Conservation (phyloP, 1,139 yeast genomes). For the Geotrichum fermentans region DNA sequence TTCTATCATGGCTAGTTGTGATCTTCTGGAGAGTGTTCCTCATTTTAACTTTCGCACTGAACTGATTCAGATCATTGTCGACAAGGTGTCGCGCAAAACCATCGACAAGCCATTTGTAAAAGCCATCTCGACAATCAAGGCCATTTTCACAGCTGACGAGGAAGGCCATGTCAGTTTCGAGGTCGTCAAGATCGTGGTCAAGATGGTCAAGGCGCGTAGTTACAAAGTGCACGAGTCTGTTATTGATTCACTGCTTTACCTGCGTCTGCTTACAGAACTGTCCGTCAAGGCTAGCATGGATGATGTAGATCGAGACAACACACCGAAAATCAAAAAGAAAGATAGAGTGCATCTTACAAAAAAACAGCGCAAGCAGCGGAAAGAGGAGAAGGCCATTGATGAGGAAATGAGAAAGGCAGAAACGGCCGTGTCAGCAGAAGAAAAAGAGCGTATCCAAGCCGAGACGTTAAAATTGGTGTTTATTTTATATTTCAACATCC, state of each 20-base stretch:
- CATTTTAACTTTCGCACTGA: conserved; percentile 79
- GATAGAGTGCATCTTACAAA: conserved; percentile 86
- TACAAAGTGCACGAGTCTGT: conserved; percentile 83
- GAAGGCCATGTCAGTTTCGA: conserved; percentile 82
- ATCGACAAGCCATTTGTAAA: conserved; percentile 47
- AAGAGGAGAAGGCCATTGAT: conserved; percentile 81
- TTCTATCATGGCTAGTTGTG: conserved; percentile 75
- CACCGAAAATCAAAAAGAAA: conserved; percentile 63
- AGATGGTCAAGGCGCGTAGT: conserved; percentile 67
- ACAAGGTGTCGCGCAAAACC: conserved; percentile 35
- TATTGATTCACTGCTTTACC: conserved; percentile 63
- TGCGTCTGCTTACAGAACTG: conserved; percentile 73
- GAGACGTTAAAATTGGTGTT: conserved; percentile 72
- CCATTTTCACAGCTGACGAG: conserved; percentile 58
- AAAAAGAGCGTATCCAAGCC: conserved; percentile 79
- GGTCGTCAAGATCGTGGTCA: conserved; percentile 58
- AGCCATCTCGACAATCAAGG: conserved; percentile 63
- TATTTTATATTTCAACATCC: conserved; percentile 68
- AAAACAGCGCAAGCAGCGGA: conserved; percentile 79
- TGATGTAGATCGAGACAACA: conserved; percentile 45
- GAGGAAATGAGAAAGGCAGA: conserved; percentile 87
- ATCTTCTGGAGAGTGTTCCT: conserved; percentile 61
- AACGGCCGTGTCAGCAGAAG: conserved; percentile 78
- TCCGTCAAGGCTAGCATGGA: conserved; percentile 53
- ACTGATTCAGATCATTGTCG: conserved; percentile 59